These are phyloP conservation scores for Chalciporus piperatus DNA, from an alignment of 768 basidiomycete species.

Conservation along the genomic window DNA sequence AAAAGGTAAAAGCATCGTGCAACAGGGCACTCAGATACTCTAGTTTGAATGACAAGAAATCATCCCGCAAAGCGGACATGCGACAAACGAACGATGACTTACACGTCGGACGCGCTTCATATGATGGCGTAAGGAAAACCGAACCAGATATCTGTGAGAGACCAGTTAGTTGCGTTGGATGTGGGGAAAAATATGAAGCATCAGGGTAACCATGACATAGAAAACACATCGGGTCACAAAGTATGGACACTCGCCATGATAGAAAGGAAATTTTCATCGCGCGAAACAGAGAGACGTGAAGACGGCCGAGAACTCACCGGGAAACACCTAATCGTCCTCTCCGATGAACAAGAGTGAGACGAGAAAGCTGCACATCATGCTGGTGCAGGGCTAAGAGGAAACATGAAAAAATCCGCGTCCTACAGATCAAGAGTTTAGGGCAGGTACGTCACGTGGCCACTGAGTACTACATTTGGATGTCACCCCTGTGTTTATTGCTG, in stretches of 20 bases:
- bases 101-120: not conserved
- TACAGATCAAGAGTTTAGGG: not conserved
- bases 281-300: not conserved
- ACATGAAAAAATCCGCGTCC: not conserved
- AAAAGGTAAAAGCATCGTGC: slow-evolving; percentile 66
- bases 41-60: slow-evolving; percentile 74
- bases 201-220: slow-evolving; percentile 95
- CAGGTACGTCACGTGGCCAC: not conserved
- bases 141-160: not conserved
- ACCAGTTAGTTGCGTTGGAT: slow-evolving; percentile 8
- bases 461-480: too few relatives aligned
- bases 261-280: slow-evolving; percentile 55
- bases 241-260: slow-evolving; percentile 47
- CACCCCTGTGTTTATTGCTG: too few relatives aligned
- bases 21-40: slow-evolving; percentile 77
- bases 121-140: not conserved
- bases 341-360: not conserved
- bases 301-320: slow-evolving; percentile 6
- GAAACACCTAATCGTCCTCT: not conserved
- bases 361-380: too few relatives aligned
- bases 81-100: slow-evolving; percentile 7
- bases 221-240: slow-evolving; percentile 50
- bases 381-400: not conserved
- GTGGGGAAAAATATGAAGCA: slow-evolving; percentile 35
- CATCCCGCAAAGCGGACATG: slow-evolving; percentile 41